These are phyloP conservation scores for Inga laurina DNA, from an alignment of 306 rosid genomes.

Conservation along the genomic window DNA sequence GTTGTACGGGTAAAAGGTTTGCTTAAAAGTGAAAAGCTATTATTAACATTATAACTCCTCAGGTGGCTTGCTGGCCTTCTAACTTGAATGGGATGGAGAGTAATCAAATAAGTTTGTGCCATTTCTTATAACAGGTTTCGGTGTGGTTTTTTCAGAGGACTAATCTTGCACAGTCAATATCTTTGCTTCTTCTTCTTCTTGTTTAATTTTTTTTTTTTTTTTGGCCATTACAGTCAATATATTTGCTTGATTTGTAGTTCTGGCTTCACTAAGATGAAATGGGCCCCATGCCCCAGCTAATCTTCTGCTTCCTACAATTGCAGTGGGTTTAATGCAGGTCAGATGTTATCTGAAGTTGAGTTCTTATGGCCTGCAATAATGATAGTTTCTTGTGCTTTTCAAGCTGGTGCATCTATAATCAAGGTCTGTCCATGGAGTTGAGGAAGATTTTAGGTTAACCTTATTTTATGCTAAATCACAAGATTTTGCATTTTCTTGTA, in stretches of 20 bases:
- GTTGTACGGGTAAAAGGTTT: neutral
- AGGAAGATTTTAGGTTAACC: conserved; percentile 26
- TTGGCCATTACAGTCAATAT: neutral
- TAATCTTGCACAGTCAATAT: conserved; percentile 8
- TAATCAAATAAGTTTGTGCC: neutral
- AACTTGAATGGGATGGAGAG: neutral
- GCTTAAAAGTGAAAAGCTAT: neutral
- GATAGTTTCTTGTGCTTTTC: conserved; percentile 83
- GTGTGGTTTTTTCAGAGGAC: conserved; percentile 8
- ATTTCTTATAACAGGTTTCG: conserved; percentile 8
- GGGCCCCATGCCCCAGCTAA: conserved; percentile 27
- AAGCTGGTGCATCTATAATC: conserved; percentile 90
- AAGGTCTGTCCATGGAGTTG: conserved; percentile 53
- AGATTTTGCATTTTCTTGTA: conserved; percentile 28
- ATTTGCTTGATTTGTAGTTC: conserved; percentile 19
- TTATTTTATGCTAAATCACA: conserved; percentile 29
- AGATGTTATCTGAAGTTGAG: conserved; percentile 78
- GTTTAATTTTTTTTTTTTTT: too few species aligned
- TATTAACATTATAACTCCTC: neutral
- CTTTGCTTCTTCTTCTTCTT: neutral
- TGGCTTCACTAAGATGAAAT: conserved; percentile 25
- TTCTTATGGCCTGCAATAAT: conserved; percentile 78
- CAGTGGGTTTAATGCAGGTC: conserved; percentile 85
- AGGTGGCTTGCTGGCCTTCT: neutral
- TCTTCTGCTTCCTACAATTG: conserved; percentile 35